A percentile compares a stretch with the other conserved stretches of the same genome.
Evolutionary conservation across 305 asterid species (phyloP).

Genomic region (Fraxinus xanthoxyloides): DNA sequence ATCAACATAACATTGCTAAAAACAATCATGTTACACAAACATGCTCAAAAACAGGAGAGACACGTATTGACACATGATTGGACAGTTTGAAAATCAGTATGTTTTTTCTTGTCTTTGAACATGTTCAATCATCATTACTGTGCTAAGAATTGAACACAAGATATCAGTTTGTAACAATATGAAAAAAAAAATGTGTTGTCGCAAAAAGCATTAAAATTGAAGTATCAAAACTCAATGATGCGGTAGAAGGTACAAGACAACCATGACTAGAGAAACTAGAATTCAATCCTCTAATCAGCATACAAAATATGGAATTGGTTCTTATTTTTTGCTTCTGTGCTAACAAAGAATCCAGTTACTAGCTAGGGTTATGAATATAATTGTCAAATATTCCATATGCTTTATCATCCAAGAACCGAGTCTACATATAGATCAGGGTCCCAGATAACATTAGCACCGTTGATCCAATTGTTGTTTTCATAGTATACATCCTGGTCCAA

Average conservation of each 20-base stretch:
- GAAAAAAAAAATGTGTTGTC: neutral
- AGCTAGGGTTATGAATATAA: neutral
- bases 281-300: neutral
- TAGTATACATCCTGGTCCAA: neutral
- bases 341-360: neutral
- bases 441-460: neutral
- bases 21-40: too few species aligned
- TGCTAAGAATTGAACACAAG: neutral
- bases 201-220: neutral
- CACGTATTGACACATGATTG: too few species aligned
- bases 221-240: neutral
- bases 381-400: neutral
- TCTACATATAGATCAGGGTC: neutral
- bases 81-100: too few species aligned
- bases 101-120: too few species aligned
- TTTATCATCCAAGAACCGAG: neutral
- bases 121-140: too few species aligned
- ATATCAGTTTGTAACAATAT: neutral
- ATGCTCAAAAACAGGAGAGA: too few species aligned
- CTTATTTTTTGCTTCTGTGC: neutral
- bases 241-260: too few species aligned
- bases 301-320: neutral
- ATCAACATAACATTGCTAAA: neutral
- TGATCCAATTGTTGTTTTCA: neutral
- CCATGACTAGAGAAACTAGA: too few species aligned